These are phyloP conservation scores for Cylindrotheca fusiformis DNA, from an alignment of 108 stramenopile species.

Conservation along the genomic window DNA sequence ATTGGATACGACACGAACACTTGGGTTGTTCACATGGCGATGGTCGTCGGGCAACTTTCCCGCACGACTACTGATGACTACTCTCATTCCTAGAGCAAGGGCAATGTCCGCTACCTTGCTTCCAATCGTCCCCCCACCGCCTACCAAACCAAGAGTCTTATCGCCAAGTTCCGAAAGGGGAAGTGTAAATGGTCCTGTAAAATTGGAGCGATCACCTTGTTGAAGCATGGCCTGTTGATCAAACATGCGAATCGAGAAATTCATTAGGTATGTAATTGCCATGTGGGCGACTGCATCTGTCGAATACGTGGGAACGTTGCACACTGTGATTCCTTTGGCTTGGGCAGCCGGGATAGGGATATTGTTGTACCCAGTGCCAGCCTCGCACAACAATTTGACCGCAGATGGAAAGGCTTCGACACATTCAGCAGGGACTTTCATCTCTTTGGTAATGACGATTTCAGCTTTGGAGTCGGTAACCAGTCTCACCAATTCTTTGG, in stretches of 20 bases:
- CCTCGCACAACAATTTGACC: constrained; percentile 80
- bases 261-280: constrained; percentile 87
- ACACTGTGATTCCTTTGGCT: constrained; percentile 49
- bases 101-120: constrained; percentile 80
- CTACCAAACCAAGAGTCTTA: constrained; percentile 84
- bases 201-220: constrained; percentile 58
- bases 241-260: constrained; percentile 76
- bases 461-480: constrained; percentile 59
- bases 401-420: constrained; percentile 54
- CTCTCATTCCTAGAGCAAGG: constrained; percentile 84
- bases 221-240: constrained; percentile 69
- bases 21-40: constrained; percentile 46
- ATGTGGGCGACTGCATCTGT: constrained; percentile 88
- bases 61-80: constrained; percentile 65
- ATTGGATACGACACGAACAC: constrained; percentile 53
- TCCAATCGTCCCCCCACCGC: constrained; percentile 88
- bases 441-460: constrained; percentile 87
- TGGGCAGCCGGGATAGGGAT: constrained; percentile 54
- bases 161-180: constrained; percentile 72
- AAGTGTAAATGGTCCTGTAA: constrained; percentile 67
- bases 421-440: constrained; percentile 49
- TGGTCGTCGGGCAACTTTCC: constrained; percentile 57
- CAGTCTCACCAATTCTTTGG: constrained; percentile 58
- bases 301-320: constrained; percentile 80
- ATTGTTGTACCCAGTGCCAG: constrained; percentile 91